These are phyloP conservation scores for Cruciata laevipes DNA, from an alignment of 257 asterid species.

Conservation along the genomic window DNA sequence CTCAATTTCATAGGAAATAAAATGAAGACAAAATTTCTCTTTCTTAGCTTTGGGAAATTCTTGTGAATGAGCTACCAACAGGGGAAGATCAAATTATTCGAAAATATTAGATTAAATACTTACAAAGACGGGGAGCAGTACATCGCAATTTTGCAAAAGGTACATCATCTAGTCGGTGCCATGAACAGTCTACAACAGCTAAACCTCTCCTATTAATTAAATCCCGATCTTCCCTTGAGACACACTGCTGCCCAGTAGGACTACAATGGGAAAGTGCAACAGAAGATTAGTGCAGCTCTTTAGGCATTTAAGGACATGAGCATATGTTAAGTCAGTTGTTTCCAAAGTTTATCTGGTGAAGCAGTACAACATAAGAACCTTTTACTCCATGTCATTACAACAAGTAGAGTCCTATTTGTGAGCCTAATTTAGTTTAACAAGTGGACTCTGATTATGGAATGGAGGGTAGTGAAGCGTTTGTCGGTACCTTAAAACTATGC, in stretches of 20 bases:
- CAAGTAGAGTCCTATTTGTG: background rate
- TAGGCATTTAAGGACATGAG: background rate
- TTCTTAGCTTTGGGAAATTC: background rate
- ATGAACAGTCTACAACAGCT: slow-evolving; percentile 96
- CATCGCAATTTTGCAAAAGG: slow-evolving; percentile 95
- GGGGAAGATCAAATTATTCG: background rate
- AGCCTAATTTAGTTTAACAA: background rate
- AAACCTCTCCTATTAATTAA: slow-evolving; percentile 70
- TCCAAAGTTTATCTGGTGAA: background rate
- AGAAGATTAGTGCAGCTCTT: background rate
- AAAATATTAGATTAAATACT: slow-evolving; percentile 23
- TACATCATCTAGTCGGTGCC: slow-evolving; percentile 95
- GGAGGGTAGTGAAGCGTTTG: background rate
- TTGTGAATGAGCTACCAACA: background rate
- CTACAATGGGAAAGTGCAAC: slow-evolving; percentile 28
- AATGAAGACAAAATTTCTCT: background rate
- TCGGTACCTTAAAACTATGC: slow-evolving; percentile 71
- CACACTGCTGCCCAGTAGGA: slow-evolving; percentile 86
- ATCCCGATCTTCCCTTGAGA: slow-evolving; percentile 76
- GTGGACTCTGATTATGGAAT: too few species aligned
- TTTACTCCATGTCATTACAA: too few species aligned
- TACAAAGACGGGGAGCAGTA: slow-evolving; percentile 94
- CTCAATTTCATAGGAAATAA: background rate
- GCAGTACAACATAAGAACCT: background rate
- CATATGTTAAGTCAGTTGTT: background rate